Conservation (phyloP, 805 yeast species). For the Yarrowia hollandica region DNA sequence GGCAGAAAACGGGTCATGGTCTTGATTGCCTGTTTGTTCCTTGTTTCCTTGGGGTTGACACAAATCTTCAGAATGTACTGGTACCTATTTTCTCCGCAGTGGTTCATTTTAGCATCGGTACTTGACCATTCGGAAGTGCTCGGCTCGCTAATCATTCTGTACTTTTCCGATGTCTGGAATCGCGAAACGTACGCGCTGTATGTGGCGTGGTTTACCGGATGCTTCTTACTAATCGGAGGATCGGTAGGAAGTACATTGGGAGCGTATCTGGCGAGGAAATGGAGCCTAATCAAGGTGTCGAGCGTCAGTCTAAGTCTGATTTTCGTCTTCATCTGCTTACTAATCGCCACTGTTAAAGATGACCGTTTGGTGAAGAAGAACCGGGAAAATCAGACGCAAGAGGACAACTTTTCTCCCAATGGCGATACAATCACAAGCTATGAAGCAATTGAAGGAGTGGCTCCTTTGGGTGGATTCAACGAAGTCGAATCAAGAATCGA, state of each 20-base stretch:
- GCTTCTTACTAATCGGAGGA: constrained; percentile 15
- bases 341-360: constrained; percentile 1
- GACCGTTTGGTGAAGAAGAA: background rate
- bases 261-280: background rate
- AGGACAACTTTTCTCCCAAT: background rate
- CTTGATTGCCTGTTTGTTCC: background rate
- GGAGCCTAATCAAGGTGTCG: background rate
- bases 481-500: constrained; percentile 8
- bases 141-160: constrained; percentile 16
- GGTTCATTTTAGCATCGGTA: constrained; percentile 2
- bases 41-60: background rate
- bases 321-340: background rate
- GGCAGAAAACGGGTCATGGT: constrained; percentile 9
- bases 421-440: background rate
- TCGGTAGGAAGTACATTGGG: background rate
- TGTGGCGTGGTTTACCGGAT: constrained; percentile 20
- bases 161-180: constrained; percentile 15
- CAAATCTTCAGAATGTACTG: constrained; percentile 3
- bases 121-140: constrained; percentile 7
- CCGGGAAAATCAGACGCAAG: background rate
- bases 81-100: background rate
- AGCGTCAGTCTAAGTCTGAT: background rate
- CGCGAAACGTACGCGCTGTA: constrained; percentile 3
- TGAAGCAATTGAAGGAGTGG: constrained; percentile 15
- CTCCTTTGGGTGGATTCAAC: background rate